Base-by-base conservation (phyloP, 345 rosid species). In the Pugionium cornutum region DNA sequence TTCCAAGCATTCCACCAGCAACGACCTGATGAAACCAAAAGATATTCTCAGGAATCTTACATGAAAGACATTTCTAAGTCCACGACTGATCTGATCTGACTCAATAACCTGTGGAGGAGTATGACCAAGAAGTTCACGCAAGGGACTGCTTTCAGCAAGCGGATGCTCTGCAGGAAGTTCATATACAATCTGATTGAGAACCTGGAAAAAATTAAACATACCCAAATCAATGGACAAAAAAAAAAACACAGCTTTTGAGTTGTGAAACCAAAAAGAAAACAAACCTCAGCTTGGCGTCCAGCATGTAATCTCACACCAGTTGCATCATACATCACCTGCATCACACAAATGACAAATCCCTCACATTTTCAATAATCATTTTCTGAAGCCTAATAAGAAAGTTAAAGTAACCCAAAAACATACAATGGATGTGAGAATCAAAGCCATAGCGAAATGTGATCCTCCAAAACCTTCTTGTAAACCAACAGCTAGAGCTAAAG, bases 151-250 rank as follows among this genome's bases (percentile, higher is more conserved):
- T 69, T 87, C 95, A 37, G 95, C 86, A n/a, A 92, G 69, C 35
- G 98, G 98, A 81, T 92, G 97, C 43, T 84, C 97, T 52, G 91
- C 81, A 54, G 96, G 96, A 77, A 92, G 87, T 77, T 82, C 92
- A 40, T 79, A 89, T n/a, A 89, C 89, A 69, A 92, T 92, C 86
- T 89, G 98, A 86, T 92, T 89, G 39, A 92, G 74, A 70, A 92
- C 84, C 96, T 92, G 75, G 8, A 53, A 54, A 43, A 3, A 29
- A 18, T 18, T 18, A 70, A 53, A 0, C 45, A 65, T n/a, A 62
- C 41, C 42, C 44, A 18, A 34, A 66, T 53, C 18, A 61, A 39
- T 44, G 1, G 44, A 36, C 27, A 32, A 0, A 58, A 50, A 58
- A 25, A 68, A 5, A 26, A 35, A 31, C 29, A 53, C 2, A 48